These are phyloP conservation scores for Phaeomoniella chlamydospora DNA, from an alignment of 2,329 filamentous ascomycete genomes.

Conservation along the genomic window DNA sequence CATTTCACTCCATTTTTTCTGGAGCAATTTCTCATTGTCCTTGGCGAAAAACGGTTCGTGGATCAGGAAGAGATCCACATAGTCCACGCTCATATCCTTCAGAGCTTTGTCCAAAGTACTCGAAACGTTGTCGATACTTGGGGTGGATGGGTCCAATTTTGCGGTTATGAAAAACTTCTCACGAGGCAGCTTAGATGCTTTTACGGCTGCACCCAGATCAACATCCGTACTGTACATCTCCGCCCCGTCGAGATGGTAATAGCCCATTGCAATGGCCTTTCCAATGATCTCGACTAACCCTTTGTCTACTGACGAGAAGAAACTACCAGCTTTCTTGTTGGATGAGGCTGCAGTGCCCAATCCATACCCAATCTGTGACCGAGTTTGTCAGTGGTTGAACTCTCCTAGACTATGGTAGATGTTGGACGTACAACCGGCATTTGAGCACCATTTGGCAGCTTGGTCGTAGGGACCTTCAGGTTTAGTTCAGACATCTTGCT, in stretches of 20 bases:
- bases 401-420: background rate
- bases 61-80: conserved; percentile 52
- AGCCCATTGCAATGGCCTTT: conserved; percentile 43
- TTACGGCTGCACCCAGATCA: conserved; percentile 33
- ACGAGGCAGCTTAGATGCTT: conserved; percentile 28
- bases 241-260: conserved; percentile 48
- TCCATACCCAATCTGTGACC: conserved; percentile 41
- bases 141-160: conserved; percentile 30
- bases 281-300: conserved; percentile 40
- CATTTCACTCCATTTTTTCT: conserved; percentile 45
- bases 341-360: conserved; percentile 48
- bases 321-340: conserved; percentile 31
- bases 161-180: conserved; percentile 39
- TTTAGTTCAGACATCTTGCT: conserved; percentile 11
- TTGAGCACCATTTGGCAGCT: conserved; percentile 11
- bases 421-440: conserved; percentile 10
- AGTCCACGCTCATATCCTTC: conserved; percentile 44
- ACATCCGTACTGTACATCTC: conserved; percentile 38
- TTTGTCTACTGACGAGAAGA: conserved; percentile 31
- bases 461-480: conserved; percentile 9
- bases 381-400: background rate
- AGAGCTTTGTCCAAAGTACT: conserved; percentile 39
- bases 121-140: conserved; percentile 39
- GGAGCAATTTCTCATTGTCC: conserved; percentile 34
- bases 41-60: conserved; percentile 45